Evolutionary conservation across 75 land plant species (phyloP).

Genomic region (Pseudotsuga menziesii): DNA sequence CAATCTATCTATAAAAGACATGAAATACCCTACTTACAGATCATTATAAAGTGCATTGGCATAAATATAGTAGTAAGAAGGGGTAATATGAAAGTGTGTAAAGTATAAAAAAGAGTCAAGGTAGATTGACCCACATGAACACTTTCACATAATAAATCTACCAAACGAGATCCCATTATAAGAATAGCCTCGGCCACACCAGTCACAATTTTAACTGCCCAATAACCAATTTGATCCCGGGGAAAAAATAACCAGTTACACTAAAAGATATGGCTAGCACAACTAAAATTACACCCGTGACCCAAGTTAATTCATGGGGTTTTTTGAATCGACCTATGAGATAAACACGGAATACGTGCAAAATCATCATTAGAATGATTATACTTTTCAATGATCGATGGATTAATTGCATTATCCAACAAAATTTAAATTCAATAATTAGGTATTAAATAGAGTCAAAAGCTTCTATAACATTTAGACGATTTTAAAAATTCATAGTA

Average conservation of each 20-base stretch:
- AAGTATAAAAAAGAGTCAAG: slow-evolving; percentile 16
- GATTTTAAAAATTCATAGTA: slow-evolving; percentile 4
- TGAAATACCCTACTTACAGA: neutral
- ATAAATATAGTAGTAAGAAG: slow-evolving; percentile 4
- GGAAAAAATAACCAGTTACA: neutral
- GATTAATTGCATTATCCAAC: neutral
- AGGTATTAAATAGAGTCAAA: neutral
- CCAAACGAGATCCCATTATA: slow-evolving; percentile 11
- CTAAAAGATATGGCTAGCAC: neutral
- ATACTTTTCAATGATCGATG: neutral
- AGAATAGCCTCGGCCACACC: neutral
- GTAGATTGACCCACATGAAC: slow-evolving; percentile 17
- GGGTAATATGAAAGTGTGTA: slow-evolving; percentile 24
- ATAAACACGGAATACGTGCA: slow-evolving; percentile 3
- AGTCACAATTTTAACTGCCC: neutral
- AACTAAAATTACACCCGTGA: neutral
- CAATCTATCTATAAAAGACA: neutral
- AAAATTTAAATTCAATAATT: neutral
- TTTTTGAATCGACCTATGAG: neutral
- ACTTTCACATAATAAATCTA: slow-evolving; percentile 12
- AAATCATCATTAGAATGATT: slow-evolving; percentile 4
- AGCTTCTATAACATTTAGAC: neutral
- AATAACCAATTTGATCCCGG: neutral
- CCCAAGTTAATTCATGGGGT: neutral
- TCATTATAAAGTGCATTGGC: neutral